phyloP scores from a whole-genome alignment of 2,329 filamentous ascomycete genomes.

The Claviceps monticola region DNA sequence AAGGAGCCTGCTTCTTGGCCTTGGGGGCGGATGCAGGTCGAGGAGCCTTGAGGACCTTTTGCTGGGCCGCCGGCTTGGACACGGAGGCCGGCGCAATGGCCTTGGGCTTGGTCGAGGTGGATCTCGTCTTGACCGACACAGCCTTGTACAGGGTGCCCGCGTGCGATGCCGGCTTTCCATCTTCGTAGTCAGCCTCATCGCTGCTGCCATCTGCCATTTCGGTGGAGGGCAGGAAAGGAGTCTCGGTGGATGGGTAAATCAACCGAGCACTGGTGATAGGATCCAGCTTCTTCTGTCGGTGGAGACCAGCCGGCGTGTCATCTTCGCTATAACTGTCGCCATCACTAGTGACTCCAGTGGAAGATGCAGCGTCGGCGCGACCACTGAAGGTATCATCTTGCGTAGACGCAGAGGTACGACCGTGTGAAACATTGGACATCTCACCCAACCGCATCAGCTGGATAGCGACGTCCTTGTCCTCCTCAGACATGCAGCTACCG shows the following conservation, averaged over 20 bases:
- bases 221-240: constrained; percentile 37
- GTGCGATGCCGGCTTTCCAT: constrained; percentile 12
- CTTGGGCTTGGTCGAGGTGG: constrained; percentile 27
- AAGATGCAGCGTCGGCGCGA: constrained; percentile 71
- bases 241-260: constrained; percentile 38
- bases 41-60: constrained; percentile 29
- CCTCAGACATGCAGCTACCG: constrained; percentile 91
- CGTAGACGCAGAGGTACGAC: constrained; percentile 84
- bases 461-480: constrained; percentile 83
- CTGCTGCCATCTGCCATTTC: constrained; percentile 28
- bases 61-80: constrained; percentile 16
- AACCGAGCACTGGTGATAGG: constrained; percentile 27
- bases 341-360: constrained; percentile 72
- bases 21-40: constrained; percentile 28
- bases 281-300: constrained; percentile 42
- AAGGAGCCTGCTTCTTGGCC: constrained; percentile 35
- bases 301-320: constrained; percentile 40
- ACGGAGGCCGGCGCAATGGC: constrained; percentile 14
- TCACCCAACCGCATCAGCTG: constrained; percentile 94
- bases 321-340: constrained; percentile 53
- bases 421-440: constrained; percentile 84
- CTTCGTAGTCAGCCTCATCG: constrained; percentile 21
- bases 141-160: constrained; percentile 24
- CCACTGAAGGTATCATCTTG: constrained; percentile 89
- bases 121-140: constrained; percentile 24